These are phyloP conservation scores for Musa acuminata DNA, from an alignment of 176 grass and related monocot genomes.

Conservation along the genomic window DNA sequence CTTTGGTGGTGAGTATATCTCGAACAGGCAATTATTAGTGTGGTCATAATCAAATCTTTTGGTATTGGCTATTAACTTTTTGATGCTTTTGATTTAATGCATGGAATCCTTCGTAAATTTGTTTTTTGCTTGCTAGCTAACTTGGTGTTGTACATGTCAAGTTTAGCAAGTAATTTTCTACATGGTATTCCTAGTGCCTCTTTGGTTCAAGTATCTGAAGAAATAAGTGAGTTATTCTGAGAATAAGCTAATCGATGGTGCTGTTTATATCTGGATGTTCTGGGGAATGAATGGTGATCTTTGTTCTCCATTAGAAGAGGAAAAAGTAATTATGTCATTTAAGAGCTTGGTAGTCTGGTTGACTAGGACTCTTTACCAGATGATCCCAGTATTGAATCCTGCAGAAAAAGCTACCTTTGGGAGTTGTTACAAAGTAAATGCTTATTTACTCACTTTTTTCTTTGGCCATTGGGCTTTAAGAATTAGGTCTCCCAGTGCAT, in stretches of 20 bases:
- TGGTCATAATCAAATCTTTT: background rate
- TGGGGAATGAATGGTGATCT: too few species aligned
- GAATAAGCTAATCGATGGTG: too few species aligned
- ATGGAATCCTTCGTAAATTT: background rate
- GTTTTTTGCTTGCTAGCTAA: background rate
- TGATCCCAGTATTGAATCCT: too few species aligned
- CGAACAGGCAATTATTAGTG: background rate
- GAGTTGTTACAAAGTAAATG: background rate
- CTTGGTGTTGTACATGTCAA: background rate
- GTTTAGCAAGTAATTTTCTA: background rate
- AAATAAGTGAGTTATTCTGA: background rate
- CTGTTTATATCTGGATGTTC: too few species aligned
- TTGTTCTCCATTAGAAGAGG: too few species aligned
- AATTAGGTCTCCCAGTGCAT: background rate
- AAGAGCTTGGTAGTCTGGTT: too few species aligned
- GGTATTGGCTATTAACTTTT: background rate
- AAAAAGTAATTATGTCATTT: too few species aligned
- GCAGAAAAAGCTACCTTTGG: too few species aligned
- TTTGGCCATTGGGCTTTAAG: background rate
- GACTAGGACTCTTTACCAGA: too few species aligned
- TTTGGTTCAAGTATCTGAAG: background rate
- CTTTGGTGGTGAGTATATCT: slow-evolving; percentile 1
- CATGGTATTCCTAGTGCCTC: background rate
- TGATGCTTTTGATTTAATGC: background rate
- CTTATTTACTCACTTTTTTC: background rate